A percentile compares a stretch with the other conserved stretches of the same genome.
Evolutionary conservation across 257 asterid species (phyloP).

Genomic region (Solanum appendiculatum): DNA sequence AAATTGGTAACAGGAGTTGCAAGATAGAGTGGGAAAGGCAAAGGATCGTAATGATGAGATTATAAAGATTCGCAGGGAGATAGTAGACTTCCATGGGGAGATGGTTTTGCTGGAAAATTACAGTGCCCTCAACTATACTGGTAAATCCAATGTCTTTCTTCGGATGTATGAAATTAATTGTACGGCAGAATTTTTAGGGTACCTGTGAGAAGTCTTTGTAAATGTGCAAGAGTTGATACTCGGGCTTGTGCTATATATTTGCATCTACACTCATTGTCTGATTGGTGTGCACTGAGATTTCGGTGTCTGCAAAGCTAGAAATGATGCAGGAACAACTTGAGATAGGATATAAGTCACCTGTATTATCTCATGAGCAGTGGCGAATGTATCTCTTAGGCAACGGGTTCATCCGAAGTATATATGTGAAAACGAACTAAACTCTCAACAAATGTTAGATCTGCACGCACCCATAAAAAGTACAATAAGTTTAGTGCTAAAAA

Average conservation of each 20-base stretch:
- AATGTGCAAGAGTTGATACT: not conserved
- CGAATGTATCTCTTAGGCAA: not conserved
- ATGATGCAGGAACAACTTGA: not conserved
- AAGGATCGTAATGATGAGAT: slow-evolving; percentile 52
- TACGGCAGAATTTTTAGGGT: not conserved
- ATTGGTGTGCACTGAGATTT: not conserved
- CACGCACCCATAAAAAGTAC: not conserved
- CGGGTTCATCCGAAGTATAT: not conserved
- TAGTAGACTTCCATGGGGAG: slow-evolving; percentile 90
- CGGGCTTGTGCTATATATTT: not conserved
- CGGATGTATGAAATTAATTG: not conserved
- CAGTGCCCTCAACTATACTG: slow-evolving; percentile 90
- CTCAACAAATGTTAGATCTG: not conserved
- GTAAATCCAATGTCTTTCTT: slow-evolving; percentile 13
- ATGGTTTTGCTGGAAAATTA: slow-evolving; percentile 94
- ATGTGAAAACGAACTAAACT: not conserved
- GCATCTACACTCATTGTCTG: not conserved
- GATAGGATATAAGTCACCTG: not conserved
- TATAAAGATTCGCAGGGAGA: slow-evolving; percentile 60
- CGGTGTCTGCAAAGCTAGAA: not conserved
- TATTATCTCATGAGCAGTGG: not conserved
- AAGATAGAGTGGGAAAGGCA: slow-evolving; percentile 64
- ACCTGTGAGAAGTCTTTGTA: not conserved
- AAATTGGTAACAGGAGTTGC: slow-evolving; percentile 49
- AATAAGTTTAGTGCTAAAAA: not conserved